Percentiles rank a stretch among this genome's conserved stretches.
phyloP scores from a whole-genome alignment of 257 asterid species.

The Gynochthodes officinalis region DNA sequence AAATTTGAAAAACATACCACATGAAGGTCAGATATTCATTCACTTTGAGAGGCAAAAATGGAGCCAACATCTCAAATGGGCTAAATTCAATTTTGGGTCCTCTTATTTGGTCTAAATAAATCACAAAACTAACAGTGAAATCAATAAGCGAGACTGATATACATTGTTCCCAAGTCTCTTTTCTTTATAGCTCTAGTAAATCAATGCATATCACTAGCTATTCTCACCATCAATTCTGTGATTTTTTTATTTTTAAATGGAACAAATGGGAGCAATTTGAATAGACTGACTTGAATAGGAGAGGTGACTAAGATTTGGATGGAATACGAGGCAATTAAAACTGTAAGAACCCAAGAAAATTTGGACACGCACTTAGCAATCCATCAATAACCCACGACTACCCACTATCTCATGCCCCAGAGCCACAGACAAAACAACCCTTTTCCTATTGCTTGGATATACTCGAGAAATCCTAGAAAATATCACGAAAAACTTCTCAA shows the following conservation, averaged over 20 bases:
- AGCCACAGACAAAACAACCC: background rate
- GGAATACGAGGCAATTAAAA: background rate
- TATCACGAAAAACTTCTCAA: background rate
- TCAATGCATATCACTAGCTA: background rate
- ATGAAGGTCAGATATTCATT: background rate
- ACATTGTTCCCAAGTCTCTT: background rate
- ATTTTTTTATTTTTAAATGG: background rate
- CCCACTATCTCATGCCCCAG: background rate
- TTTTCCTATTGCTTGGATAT: slow-evolving; percentile 2
- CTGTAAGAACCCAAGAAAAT: no score
- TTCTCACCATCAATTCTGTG: background rate
- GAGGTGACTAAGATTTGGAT: background rate
- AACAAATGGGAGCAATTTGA: background rate
- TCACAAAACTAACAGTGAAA: background rate
- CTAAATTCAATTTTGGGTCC: background rate
- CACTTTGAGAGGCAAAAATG: background rate
- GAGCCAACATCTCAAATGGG: background rate
- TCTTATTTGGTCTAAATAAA: background rate
- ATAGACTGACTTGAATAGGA: background rate
- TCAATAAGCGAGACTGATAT: background rate
- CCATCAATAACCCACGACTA: background rate
- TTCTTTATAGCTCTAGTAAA: background rate
- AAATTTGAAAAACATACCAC: background rate
- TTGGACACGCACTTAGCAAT: background rate
- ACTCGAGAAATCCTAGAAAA: background rate